A percentile compares a stretch with the other conserved stretches of the same genome.
These are phyloP conservation scores for Capronia coronata DNA, from an alignment of 2,329 filamentous ascomycete species.

Conservation along the genomic window DNA sequence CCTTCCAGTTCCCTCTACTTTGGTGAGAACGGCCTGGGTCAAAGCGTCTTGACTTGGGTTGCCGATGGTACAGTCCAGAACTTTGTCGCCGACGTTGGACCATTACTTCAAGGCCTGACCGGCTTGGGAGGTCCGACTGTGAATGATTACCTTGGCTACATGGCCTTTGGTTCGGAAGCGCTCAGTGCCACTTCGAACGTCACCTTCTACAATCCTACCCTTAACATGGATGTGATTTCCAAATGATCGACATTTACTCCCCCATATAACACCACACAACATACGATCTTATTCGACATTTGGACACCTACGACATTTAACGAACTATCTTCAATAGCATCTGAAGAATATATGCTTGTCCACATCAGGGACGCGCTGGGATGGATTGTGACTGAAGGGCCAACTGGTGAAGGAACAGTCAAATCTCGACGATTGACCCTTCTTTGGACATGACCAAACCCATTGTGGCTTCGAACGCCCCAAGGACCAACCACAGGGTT, in stretches of 20 bases:
- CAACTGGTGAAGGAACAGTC: neutral
- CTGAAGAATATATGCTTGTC: neutral
- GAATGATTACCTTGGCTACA: constrained; percentile 47
- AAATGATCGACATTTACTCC: neutral
- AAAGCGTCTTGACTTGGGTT: constrained; percentile 49
- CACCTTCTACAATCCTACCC: constrained; percentile 43
- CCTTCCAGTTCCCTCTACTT: constrained; percentile 35
- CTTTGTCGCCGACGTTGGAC: constrained; percentile 45
- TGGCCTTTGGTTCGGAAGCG: constrained; percentile 49
- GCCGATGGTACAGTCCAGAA: constrained; percentile 33
- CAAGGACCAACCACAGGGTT: too few relatives aligned
- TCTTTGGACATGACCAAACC: neutral
- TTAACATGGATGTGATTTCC: constrained; percentile 31
- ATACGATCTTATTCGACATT: neutral
- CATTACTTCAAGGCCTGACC: constrained; percentile 39
- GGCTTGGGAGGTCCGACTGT: constrained; percentile 36
- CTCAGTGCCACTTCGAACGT: constrained; percentile 42
- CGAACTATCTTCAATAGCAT: neutral
- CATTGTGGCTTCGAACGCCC: neutral
- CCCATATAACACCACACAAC: neutral
- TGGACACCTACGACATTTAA: neutral
- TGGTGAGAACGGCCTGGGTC: constrained; percentile 38
- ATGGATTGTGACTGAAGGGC: neutral
- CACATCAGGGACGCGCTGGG: neutral
- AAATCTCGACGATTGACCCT: neutral